Percentiles rank a stretch among this genome's conserved stretches.
Evolutionary conservation across 2,329 filamentous ascomycete species (phyloP).

Genomic region (Bretziella fagacearum): DNA sequence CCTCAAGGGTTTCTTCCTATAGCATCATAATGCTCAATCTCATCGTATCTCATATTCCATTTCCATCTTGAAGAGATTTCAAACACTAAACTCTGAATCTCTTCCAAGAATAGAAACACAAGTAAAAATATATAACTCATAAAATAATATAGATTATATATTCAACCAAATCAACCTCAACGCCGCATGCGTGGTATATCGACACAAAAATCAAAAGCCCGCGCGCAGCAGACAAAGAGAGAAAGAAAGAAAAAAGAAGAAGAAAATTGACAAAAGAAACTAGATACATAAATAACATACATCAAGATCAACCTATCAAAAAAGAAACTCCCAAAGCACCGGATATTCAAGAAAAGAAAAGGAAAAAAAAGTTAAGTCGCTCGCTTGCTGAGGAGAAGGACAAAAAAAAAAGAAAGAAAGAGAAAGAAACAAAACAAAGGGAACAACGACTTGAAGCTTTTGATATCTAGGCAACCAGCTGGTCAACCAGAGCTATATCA

Average conservation of each 20-base stretch:
- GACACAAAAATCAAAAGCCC: background rate
- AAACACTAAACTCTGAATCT: no score
- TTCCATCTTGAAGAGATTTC: no score
- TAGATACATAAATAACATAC: background rate
- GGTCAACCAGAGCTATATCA: background rate
- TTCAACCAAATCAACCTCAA: background rate
- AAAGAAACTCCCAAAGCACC: no score
- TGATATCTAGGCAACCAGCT: no score
- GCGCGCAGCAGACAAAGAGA: background rate
- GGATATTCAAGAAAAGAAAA: no score
- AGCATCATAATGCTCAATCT: no score
- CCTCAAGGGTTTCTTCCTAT: no score
- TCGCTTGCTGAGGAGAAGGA: background rate
- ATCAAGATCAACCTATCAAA: background rate
- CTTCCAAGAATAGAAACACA: background rate
- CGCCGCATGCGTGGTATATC: background rate
- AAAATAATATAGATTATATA: constrained; percentile 3
- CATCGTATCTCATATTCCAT: no score
- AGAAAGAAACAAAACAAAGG: background rate
- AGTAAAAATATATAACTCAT: background rate
- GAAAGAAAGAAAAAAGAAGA: background rate
- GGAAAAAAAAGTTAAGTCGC: no score
- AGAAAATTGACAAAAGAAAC: background rate
- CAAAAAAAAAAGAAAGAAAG: no score
- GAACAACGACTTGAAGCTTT: no score